Percentiles rank a stretch among this genome's conserved stretches.
Conservation (phyloP, 1,139 yeast genomes). For the Yamadazyma atmosphaerica region DNA sequence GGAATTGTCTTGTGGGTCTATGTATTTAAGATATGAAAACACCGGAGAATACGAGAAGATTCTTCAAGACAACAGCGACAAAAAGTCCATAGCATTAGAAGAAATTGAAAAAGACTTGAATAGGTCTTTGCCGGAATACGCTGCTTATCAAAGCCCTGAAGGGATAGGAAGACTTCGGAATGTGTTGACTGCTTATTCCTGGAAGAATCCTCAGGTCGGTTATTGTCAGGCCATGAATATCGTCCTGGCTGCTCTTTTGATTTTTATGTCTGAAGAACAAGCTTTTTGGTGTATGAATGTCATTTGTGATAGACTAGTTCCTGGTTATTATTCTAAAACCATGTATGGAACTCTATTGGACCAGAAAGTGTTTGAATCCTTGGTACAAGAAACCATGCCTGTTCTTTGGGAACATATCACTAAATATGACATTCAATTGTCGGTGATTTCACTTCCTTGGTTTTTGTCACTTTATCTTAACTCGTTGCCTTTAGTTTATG, state of each 20-base stretch:
- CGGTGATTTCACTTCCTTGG: conserved; percentile 96
- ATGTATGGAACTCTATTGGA: conserved; percentile 97
- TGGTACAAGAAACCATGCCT: conserved; percentile 91
- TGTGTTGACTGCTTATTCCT: conserved; percentile 89
- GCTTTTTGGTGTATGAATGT: conserved; percentile 90
- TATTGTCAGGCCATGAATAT: conserved; percentile 99
- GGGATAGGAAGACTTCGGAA: conserved; percentile 84
- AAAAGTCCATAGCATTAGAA: conserved; percentile 80
- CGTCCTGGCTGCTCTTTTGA: conserved; percentile 88
- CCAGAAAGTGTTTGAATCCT: conserved; percentile 88
- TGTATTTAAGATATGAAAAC: conserved; percentile 67
- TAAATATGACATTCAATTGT: conserved; percentile 83
- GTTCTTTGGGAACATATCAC: conserved; percentile 80
- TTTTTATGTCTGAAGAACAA: conserved; percentile 95
- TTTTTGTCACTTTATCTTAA: conserved; percentile 85
- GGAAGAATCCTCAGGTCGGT: conserved; percentile 97
- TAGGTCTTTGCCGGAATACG: conserved; percentile 92
- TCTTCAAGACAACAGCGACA: conserved; percentile 59
- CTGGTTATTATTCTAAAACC: conserved; percentile 95
- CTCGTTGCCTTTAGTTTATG: conserved; percentile 93
- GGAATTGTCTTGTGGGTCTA: conserved; percentile 90
- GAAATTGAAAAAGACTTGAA: conserved; percentile 96
- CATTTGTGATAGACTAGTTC: conserved; percentile 83
- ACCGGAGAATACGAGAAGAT: conserved; percentile 59
- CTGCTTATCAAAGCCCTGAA: conserved; percentile 84